Conservation (phyloP, 2,329 filamentous ascomycete species). For the Pestalotiopsis fici region DNA sequence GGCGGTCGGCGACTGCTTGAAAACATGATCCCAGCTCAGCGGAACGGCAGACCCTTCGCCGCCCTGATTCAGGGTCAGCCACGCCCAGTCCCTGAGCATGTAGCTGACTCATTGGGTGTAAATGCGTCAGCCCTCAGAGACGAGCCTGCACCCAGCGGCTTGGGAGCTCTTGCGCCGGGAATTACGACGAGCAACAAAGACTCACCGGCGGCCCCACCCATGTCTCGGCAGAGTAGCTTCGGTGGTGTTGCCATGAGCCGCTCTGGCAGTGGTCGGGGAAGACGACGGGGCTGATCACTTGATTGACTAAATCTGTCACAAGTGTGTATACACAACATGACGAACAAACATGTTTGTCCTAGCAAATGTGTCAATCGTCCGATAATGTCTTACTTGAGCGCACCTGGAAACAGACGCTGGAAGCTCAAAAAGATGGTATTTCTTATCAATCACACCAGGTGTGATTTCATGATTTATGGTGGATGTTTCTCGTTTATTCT, state of each 20-base stretch:
- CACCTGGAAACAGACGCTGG: too few species aligned
- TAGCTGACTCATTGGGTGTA: conserved; percentile 52
- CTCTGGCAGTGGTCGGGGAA: conserved; percentile 44
- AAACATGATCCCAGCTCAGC: conserved; percentile 50
- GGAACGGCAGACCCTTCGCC: conserved; percentile 44
- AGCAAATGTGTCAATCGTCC: too few species aligned
- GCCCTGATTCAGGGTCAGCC: conserved; percentile 44
- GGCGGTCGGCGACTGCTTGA: conserved; percentile 59
- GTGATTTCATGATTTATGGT: background rate
- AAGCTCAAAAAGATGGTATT: background rate
- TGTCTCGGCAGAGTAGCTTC: conserved; percentile 58
- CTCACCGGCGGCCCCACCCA: conserved; percentile 41
- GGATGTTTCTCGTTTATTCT: background rate
- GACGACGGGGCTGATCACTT: background rate
- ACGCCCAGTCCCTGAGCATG: conserved; percentile 47
- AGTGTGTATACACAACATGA: background rate
- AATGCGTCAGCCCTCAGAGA: conserved; percentile 45
- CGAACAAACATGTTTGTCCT: too few species aligned
- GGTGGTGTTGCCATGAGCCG: conserved; percentile 60
- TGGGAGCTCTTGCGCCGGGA: conserved; percentile 21
- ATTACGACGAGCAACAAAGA: conserved; percentile 17
- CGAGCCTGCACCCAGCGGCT: conserved; percentile 31
- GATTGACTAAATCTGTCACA: background rate
- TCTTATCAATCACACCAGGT: background rate
- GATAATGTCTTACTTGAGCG: too few species aligned